phyloP scores from a whole-genome alignment of 768 basidiomycete genomes.

The Coprinopsis strossmayeri region DNA sequence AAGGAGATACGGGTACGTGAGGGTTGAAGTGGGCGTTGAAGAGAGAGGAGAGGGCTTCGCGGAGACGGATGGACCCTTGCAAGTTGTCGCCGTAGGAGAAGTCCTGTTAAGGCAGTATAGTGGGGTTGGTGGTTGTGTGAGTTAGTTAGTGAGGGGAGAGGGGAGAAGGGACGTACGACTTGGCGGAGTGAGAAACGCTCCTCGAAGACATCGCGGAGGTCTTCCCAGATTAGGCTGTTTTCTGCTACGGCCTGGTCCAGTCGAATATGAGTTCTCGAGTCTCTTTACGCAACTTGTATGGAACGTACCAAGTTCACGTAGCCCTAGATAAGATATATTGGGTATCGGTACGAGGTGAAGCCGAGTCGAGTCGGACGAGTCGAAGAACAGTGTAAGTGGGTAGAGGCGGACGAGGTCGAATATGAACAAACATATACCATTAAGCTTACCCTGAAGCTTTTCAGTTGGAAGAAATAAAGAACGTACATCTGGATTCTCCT shows the following conservation, averaged over 20 bases:
- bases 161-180: constrained; percentile 6
- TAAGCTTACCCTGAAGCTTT: background rate
- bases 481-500: constrained; percentile 1
- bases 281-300: too few species aligned
- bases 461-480: background rate
- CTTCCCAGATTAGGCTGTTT: constrained; percentile 14
- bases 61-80: constrained; percentile 11
- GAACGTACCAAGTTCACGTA: constrained; percentile 5
- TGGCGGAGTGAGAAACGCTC: constrained; percentile 8
- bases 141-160: background rate
- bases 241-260: constrained; percentile 15
- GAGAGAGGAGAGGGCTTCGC: constrained; percentile 10
- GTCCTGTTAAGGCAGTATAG: constrained; percentile 10
- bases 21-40: constrained; percentile 15
- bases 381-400: too few species aligned
- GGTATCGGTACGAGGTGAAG: too few species aligned
- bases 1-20: constrained; percentile 1
- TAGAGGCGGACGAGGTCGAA: too few species aligned
- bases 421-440: background rate
- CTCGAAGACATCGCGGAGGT: constrained; percentile 13
- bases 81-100: constrained; percentile 15
- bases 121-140: background rate
- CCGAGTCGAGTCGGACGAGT: too few species aligned
- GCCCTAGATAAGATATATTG: too few species aligned
- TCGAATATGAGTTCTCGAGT: too few species aligned